Conservation (phyloP, 192 early-diverging fungal species). For the Backusella mclennaniae region DNA sequence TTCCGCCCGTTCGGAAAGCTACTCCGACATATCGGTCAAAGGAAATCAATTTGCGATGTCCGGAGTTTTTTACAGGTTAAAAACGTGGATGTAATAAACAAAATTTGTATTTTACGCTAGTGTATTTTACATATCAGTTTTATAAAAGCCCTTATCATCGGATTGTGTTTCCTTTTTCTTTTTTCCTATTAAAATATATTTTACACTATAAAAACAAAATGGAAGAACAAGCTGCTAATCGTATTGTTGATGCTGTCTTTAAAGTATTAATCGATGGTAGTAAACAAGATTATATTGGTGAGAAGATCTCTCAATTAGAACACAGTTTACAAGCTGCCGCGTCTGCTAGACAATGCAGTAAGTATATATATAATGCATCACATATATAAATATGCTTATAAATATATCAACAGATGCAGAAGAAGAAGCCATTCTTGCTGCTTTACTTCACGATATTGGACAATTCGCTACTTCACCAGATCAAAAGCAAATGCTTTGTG, state of each 20-base stretch:
- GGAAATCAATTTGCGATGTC: background rate
- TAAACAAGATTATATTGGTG: constrained; percentile 54
- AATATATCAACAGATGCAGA: constrained; percentile 31
- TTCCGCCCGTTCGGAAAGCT: background rate
- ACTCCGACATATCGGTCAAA: background rate
- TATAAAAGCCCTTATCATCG: background rate
- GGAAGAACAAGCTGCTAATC: constrained; percentile 13
- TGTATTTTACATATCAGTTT: background rate
- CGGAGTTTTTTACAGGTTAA: background rate
- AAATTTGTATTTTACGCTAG: constrained; percentile 4
- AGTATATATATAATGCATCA: background rate
- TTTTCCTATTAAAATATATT: background rate
- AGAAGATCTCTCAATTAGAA: constrained; percentile 53
- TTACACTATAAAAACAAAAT: background rate
- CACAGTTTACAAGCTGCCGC: constrained; percentile 55
- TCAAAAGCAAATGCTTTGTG: constrained; percentile 46
- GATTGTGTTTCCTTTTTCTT: background rate
- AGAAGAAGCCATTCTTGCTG: constrained; percentile 50
- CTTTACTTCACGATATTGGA: constrained; percentile 58
- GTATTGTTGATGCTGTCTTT: constrained; percentile 41
- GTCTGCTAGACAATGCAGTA: constrained; percentile 37
- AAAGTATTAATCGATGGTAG: constrained; percentile 47
- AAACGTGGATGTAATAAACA: background rate
- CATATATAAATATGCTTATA: background rate
- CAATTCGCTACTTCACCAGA: constrained; percentile 50